Base-by-base conservation (phyloP, 331 rosid species). In the Erythrophleum ivorense region DNA sequence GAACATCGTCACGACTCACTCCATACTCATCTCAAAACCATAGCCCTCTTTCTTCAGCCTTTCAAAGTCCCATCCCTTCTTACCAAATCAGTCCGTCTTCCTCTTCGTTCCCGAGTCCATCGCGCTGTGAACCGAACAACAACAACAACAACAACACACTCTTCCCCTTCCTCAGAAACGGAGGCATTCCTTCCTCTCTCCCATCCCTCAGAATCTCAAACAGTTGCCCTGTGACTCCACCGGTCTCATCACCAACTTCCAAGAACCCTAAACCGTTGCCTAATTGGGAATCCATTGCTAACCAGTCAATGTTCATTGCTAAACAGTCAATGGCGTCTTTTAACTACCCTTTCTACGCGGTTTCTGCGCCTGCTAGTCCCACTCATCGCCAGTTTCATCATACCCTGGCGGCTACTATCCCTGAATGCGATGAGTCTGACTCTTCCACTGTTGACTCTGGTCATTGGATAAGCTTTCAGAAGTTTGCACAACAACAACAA, bases 171-270 rank as follows among this genome's bases (percentile, higher is more conserved):
- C 93, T 0, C 85, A 88, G 19, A 79, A 83, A 43, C 81, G 89
- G 6, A 84, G 87, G 88, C 40, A 86, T 89, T 60, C 94, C 97
- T 0, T 69, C 83, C 0, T 85, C 94, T 43, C 95, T 92, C 15
- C 95, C 95, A 64, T 92, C 95, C 53, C 86, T 92, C 7, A 85
- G 97, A 78, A 94, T 94, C 84, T 94, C 98, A 55, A 94, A 87
- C 73, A 91, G 95, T 14, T 97, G 95, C 40, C 98, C 98, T 21
- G 97, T 94, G 1, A 94, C 98, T 8, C 97, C 98, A 2, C 98
- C 97, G 2, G 77, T 89, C 65, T 90, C 91, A 0, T 94, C 98
- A 48, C 98, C 98, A 15, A 86, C 87, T 33, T 89, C 93, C 3
- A 87, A 84, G 58, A 86, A 82, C 50, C 85, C 87, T 36, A 86